Conservation (phyloP, 2,329 filamentous ascomycete species). For the Colletotrichum shisoi region DNA sequence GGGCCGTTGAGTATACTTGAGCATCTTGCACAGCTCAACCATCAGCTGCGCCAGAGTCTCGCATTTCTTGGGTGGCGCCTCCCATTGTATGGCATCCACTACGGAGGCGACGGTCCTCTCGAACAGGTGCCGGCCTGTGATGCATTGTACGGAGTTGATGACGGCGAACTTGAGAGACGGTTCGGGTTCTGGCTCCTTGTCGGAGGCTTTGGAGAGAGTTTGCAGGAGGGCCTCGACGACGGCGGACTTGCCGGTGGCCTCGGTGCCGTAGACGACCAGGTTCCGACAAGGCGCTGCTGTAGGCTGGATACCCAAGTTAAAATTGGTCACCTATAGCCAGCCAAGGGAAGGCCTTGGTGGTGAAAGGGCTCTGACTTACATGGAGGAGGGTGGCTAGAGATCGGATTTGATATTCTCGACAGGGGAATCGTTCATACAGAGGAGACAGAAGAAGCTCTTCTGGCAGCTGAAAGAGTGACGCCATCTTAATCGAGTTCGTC, state of each 20-base stretch:
- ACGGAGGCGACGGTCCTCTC: slow-evolving; percentile 73
- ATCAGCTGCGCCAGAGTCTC: slow-evolving; percentile 81
- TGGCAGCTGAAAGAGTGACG: slow-evolving; percentile 59
- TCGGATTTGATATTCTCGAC: slow-evolving; percentile 67
- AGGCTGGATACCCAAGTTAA: slow-evolving; percentile 54
- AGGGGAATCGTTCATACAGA: slow-evolving; percentile 61
- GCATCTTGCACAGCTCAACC: slow-evolving; percentile 73
- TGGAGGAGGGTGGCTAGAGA: slow-evolving; percentile 64
- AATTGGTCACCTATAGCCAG: too few species aligned
- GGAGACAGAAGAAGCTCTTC: slow-evolving; percentile 59
- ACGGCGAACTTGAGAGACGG: slow-evolving; percentile 65
- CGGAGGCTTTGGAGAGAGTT: slow-evolving; percentile 47
- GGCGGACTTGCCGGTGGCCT: slow-evolving; percentile 85
- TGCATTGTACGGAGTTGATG: slow-evolving; percentile 76
- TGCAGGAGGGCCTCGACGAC: slow-evolving; percentile 71
- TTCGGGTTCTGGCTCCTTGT: slow-evolving; percentile 51
- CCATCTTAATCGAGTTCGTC: slow-evolving; percentile 44
- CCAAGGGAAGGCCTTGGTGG: neutral
- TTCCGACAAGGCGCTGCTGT: slow-evolving; percentile 74
- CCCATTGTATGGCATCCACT: slow-evolving; percentile 58
- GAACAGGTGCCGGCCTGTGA: slow-evolving; percentile 78
- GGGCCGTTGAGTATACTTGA: slow-evolving; percentile 56
- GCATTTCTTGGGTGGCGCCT: slow-evolving; percentile 68
- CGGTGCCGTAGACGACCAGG: slow-evolving; percentile 81
- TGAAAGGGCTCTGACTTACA: slow-evolving; percentile 47